Evolutionary conservation across 495 filamentous ascomycete genomes (phyloP), one percentile per base, ranked within the genome.

Genomic region (Copromyces sp.): DNA sequence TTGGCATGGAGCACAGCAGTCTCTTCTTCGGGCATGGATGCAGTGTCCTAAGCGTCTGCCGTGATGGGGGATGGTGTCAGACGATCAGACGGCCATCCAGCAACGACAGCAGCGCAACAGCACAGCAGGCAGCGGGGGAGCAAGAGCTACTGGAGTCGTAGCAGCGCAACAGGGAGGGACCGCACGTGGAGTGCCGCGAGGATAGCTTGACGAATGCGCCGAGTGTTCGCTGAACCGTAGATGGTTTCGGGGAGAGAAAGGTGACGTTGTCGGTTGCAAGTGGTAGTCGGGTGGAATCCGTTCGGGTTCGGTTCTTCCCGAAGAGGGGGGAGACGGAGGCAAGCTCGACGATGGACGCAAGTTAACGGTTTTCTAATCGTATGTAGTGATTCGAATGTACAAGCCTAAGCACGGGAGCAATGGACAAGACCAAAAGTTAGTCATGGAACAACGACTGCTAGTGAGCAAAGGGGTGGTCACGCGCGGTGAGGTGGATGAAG

Each of bases 21-120:
- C 47, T 77, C 72, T 76, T 79, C 44, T 74, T 78, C 74, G 73
- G 77, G 78, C 79, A 81, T 81, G 76, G 77, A 79, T 77, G 74
- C 77, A 75, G 71, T 71, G 39, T 74, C 71, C 74, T 73, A 73
- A 70, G 74, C 69, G 74, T 74, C 74, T 73, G 75, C 75, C 74
- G 71, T 39, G 71, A 73, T 42, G 53, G 69, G 71, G 68, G 72
- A 71, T 68, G 44, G 68, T 42, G 37, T 20, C 24, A 42, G 69
- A 24, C 40, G 69, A 70, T 78, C 78, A 79, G 74, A 74, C 68
- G 73, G 78, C 79, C 79, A 80, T 79, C 20, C 79, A 76, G 71
- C 72, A 71, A 65, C 70, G 71, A 20, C 41, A 72, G 61, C 45
- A 68, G 20, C 70, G 65, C 53, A 65, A 65, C 53, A 65, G 53